phyloP scores from a whole-genome alignment of 164 flowering plant species.

The Nymphaea colorata region DNA sequence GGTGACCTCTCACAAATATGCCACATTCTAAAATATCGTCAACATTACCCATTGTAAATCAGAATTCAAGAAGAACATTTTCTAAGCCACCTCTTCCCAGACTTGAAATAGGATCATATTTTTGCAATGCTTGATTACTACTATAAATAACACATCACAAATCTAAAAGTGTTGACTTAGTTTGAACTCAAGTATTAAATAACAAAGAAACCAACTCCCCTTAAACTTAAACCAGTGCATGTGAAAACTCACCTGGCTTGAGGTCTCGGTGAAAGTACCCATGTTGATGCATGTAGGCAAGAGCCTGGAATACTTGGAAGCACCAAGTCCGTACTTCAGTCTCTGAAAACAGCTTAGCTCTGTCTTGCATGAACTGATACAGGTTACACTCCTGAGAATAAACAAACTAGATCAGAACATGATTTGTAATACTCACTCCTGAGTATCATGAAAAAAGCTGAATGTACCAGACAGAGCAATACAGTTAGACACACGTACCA shows the following conservation, averaged over 20 bases:
- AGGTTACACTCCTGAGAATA: constrained; percentile 74
- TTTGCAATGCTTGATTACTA: too few species aligned
- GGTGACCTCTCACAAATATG: too few species aligned
- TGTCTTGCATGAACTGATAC: constrained; percentile 85
- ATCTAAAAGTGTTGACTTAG: too few species aligned
- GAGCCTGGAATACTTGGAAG: constrained; percentile 97
- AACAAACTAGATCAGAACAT: not conserved
- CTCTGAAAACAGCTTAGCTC: constrained; percentile 65
- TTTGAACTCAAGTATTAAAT: too few species aligned
- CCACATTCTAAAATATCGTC: too few species aligned
- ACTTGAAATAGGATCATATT: too few species aligned
- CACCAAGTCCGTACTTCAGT: constrained; percentile 88
- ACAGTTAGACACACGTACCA: constrained; percentile 33
- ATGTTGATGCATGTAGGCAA: constrained; percentile 82
- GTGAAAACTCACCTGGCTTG: constrained; percentile 20
- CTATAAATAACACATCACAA: too few species aligned
- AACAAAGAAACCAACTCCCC: not conserved
- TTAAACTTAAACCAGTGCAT: not conserved
- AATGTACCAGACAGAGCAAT: not conserved
- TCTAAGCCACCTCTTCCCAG: too few species aligned
- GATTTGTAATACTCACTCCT: not conserved
- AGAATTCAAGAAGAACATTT: too few species aligned
- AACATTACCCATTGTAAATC: too few species aligned
- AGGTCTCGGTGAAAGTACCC: constrained; percentile 35
- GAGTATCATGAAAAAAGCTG: not conserved